Evolutionary conservation across 805 yeast species (phyloP).

Genomic region (Nakazawaea sp.): DNA sequence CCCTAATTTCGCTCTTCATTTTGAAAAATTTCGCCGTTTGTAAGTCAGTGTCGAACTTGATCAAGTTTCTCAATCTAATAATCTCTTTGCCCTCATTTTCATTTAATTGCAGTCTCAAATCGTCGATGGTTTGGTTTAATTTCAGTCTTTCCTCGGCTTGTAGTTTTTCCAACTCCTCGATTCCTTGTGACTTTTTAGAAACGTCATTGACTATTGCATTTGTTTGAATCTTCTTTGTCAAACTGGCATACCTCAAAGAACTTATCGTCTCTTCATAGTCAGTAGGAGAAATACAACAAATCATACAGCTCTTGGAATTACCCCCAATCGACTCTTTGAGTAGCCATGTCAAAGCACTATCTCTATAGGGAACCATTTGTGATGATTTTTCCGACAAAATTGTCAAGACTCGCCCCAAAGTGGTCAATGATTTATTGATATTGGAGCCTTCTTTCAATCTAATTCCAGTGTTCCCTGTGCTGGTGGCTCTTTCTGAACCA

Average conservation of each 20-base stretch:
- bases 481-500: slow-evolving; percentile 64
- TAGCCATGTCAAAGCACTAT: slow-evolving; percentile 68
- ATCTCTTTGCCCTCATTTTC: slow-evolving; percentile 7
- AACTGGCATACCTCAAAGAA: slow-evolving; percentile 71
- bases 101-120: slow-evolving; percentile 5
- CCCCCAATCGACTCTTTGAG: slow-evolving; percentile 74
- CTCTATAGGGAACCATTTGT: slow-evolving; percentile 60
- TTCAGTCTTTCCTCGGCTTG: slow-evolving; percentile 7
- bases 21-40: slow-evolving; percentile 14
- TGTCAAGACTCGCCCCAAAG: slow-evolving; percentile 64
- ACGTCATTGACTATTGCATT: slow-evolving; percentile 41
- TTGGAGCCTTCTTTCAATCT: slow-evolving; percentile 70
- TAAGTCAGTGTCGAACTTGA: slow-evolving; percentile 14
- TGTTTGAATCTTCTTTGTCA: slow-evolving; percentile 64
- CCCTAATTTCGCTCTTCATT: slow-evolving; percentile 1
- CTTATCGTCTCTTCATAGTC: slow-evolving; percentile 75
- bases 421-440: slow-evolving; percentile 72
- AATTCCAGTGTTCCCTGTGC: slow-evolving; percentile 54
- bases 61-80: slow-evolving; percentile 9
- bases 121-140: slow-evolving; percentile 8
- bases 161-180: slow-evolving; percentile 8
- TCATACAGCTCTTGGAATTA: slow-evolving; percentile 78
- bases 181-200: slow-evolving; percentile 13
- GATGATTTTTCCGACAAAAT: slow-evolving; percentile 39
- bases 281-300: slow-evolving; percentile 76